A percentile compares a stretch with the other conserved stretches of the same genome.
These are phyloP conservation scores for Nitzschia putrida DNA, from an alignment of 108 stramenopile genomes.

Conservation along the genomic window DNA sequence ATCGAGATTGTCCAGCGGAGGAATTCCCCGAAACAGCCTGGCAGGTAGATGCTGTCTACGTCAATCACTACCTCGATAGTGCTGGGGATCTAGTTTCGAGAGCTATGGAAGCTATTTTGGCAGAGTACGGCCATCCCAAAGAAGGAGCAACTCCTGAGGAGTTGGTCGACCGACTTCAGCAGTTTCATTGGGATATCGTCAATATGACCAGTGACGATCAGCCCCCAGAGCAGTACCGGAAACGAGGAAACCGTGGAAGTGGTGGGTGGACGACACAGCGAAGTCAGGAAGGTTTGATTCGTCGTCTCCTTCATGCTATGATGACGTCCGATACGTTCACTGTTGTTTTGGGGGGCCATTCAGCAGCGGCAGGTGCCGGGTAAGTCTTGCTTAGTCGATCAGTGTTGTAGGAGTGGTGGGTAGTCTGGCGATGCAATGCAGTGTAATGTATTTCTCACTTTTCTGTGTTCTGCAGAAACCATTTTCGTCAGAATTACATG, in stretches of 20 bases:
- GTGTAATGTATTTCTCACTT: too few relatives aligned
- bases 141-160: conserved; percentile 38
- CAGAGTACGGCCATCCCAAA: conserved; percentile 64
- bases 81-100: conserved; percentile 58
- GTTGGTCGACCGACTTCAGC: conserved; percentile 37
- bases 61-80: conserved; percentile 74
- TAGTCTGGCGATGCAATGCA: too few relatives aligned
- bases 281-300: conserved; percentile 66
- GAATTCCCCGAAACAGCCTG: conserved; percentile 74
- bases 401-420: too few relatives aligned
- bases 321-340: conserved; percentile 78
- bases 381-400: background rate
- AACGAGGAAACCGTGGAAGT: conserved; percentile 33
- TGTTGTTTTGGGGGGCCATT: conserved; percentile 68
- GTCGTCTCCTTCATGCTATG: conserved; percentile 79
- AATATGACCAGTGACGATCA: background rate
- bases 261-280: conserved; percentile 80
- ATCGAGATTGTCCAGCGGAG: conserved; percentile 62
- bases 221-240: conserved; percentile 6
- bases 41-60: conserved; percentile 85
- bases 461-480: conserved; percentile 58
- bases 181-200: conserved; percentile 56
- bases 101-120: conserved; percentile 69
- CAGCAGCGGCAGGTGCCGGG: conserved; percentile 45
- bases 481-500: conserved; percentile 69